A percentile compares a stretch with the other conserved stretches of the same genome.
Conservation (phyloP, 345 rosid species). For the Gossypium stocksii region DNA sequence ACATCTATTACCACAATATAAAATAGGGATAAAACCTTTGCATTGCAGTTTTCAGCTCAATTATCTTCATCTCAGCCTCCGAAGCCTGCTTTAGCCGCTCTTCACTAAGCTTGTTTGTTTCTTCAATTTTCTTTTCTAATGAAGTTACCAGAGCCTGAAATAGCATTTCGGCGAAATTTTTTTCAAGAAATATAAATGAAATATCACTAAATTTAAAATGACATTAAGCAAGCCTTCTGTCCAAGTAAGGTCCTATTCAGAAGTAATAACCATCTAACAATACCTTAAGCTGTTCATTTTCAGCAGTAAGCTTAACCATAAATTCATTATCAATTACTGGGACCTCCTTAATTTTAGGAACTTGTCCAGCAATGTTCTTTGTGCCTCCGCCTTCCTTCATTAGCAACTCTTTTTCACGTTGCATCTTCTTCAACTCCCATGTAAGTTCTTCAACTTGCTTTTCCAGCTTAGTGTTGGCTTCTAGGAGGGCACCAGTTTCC, state of each 20-base stretch:
- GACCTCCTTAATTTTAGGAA: slow-evolving; percentile 51
- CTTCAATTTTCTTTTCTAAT: slow-evolving; percentile 71
- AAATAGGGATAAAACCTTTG: slow-evolving; percentile 49
- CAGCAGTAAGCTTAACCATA: slow-evolving; percentile 56
- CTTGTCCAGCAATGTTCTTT: slow-evolving; percentile 44
- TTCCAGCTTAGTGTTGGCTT: slow-evolving; percentile 82
- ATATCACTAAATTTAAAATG: background rate
- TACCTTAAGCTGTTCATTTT: slow-evolving; percentile 90
- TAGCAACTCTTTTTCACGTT: slow-evolving; percentile 14
- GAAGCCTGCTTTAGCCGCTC: slow-evolving; percentile 68
- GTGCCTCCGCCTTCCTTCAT: background rate
- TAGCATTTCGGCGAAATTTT: background rate
- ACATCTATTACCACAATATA: background rate
- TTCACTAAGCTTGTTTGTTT: slow-evolving; percentile 68
- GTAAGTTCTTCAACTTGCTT: slow-evolving; percentile 92
- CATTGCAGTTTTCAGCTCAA: slow-evolving; percentile 78
- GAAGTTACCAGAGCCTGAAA: slow-evolving; percentile 56
- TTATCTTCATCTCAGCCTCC: slow-evolving; percentile 77
- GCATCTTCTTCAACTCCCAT: slow-evolving; percentile 37
- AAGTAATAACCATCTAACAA: slow-evolving; percentile 16
- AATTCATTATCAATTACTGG: slow-evolving; percentile 54
- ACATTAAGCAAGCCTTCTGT: background rate
- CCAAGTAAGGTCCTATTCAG: background rate
- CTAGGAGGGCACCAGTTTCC: slow-evolving; percentile 93
- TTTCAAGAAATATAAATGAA: background rate